Base-by-base conservation (phyloP, 805 yeast species). In the Pichia insulana region DNA sequence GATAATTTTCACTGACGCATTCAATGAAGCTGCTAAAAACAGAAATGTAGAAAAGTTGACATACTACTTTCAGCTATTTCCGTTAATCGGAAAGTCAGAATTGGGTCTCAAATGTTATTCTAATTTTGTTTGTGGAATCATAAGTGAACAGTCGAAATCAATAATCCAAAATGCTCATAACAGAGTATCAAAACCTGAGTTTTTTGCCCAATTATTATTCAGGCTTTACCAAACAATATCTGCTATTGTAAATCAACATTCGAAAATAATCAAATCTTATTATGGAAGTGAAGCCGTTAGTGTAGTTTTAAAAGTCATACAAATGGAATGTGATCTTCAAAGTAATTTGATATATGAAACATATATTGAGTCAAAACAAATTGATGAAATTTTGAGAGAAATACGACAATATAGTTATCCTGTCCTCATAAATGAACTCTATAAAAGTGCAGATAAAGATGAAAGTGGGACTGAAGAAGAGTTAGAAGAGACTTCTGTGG, bases 251-350 rank as follows among this genome's bases (percentile, higher is more conserved):
- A 78, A 80, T 36, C 96, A 88, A 55, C 97, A 92, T 58, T 76
- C 92, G 0, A 81, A 80, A 10, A 73, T 92, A 32, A 87, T 92
- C 22, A 74, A 71, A 34, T 70, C 70, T 38, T 82, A 80, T 56
- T 92, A 92, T 56, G 95, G 90, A 16, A 64, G 65, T 2, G 48
- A 63, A 9, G 78, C 80, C 13, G 78, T 89, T 69, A 63, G 71
- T 3, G 70, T 71, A 28, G 88, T 90, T 9, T 70, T 89, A 51
- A 76, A 73, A 16, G 74, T 75, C 39, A 80, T 92, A 27, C 95
- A 90, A 61, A 68, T 74, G 39, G 98, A 92, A 56, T 80, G 92
- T 26, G 98, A 92, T 56, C 70, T 89, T n/a, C 98, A 92, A 56
- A 81, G 90, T 20, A 94, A 95, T 1, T 67, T 92, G 35, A 83